Evolutionary conservation across 139 green algal species (phyloP).

Genomic region (Medakamo hakoo): DNA sequence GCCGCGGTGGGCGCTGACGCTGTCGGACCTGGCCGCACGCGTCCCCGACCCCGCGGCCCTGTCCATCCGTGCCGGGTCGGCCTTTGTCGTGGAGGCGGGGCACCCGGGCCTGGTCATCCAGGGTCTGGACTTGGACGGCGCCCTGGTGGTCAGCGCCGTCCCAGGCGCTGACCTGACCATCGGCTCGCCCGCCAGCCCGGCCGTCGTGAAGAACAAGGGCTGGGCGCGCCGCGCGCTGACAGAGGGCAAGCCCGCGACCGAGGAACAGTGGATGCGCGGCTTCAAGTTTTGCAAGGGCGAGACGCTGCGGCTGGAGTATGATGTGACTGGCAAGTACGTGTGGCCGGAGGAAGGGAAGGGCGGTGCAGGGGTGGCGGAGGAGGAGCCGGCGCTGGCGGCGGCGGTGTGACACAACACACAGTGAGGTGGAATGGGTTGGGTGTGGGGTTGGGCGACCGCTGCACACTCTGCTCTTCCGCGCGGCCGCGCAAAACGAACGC

Average conservation of each 20-base stretch:
- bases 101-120: slow-evolving; percentile 2
- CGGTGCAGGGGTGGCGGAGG: too few species aligned
- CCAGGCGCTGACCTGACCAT: slow-evolving; percentile 30
- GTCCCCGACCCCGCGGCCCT: neutral
- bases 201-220: slow-evolving; percentile 51
- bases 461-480: too few species aligned
- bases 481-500: too few species aligned
- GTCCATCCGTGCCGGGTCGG: neutral
- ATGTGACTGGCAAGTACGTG: slow-evolving; percentile 1
- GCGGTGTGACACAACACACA: too few species aligned
- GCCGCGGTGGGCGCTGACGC: neutral
- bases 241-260: neutral
- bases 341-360: neutral
- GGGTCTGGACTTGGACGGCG: slow-evolving; percentile 41
- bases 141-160: slow-evolving; percentile 44
- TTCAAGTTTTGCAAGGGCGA: slow-evolving; percentile 32
- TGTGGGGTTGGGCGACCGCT: too few species aligned
- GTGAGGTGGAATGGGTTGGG: too few species aligned
- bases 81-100: neutral
- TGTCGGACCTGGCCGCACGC: neutral
- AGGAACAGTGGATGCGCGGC: slow-evolving; percentile 15
- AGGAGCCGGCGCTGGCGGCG: too few species aligned
- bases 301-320: slow-evolving; percentile 21
- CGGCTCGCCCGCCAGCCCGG: too few species aligned
- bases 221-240: slow-evolving; percentile 44